Conservation (phyloP, 2,329 filamentous ascomycete species). For the Phyllosticta citriasiana region DNA sequence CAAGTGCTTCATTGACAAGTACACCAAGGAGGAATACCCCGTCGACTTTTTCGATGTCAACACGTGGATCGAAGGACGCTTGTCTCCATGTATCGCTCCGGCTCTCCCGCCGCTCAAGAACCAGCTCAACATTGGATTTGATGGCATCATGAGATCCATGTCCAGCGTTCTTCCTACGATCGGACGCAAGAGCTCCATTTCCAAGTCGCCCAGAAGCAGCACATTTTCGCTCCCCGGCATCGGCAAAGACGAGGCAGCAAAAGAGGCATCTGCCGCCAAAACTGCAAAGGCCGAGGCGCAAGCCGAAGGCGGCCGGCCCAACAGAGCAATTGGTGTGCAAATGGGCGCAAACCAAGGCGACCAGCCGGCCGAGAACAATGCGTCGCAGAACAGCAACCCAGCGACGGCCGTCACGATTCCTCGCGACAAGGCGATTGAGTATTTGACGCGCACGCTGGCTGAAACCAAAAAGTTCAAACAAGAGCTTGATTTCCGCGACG, state of each 20-base stretch:
- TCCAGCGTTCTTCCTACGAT: slow-evolving; percentile 33
- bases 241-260: slow-evolving; percentile 13
- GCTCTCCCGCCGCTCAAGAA: slow-evolving; percentile 48
- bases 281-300: slow-evolving; percentile 13
- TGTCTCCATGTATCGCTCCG: slow-evolving; percentile 67
- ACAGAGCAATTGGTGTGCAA: slow-evolving; percentile 36
- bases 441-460: slow-evolving; percentile 64
- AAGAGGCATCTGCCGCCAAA: slow-evolving; percentile 12
- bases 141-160: slow-evolving; percentile 37
- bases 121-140: slow-evolving; percentile 30
- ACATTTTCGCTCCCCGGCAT: slow-evolving; percentile 10
- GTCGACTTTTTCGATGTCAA: slow-evolving; percentile 76
- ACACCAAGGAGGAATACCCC: slow-evolving; percentile 68
- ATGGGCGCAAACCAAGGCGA: slow-evolving; percentile 26
- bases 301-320: slow-evolving; percentile 21
- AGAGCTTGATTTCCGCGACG: slow-evolving; percentile 54
- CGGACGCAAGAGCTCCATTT: slow-evolving; percentile 25
- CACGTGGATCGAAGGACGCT: slow-evolving; percentile 67
- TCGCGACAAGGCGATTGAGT: slow-evolving; percentile 47
- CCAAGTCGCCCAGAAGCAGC: slow-evolving; percentile 25
- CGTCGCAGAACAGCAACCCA: slow-evolving; percentile 12
- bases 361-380: background rate
- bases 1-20: slow-evolving; percentile 75
- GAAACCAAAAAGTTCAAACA: slow-evolving; percentile 66
- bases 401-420: slow-evolving; percentile 43